Evolutionary conservation across 148 eudicot species (phyloP), one percentile per base, ranked within the genome.

Genomic region (Cornus kousa): DNA sequence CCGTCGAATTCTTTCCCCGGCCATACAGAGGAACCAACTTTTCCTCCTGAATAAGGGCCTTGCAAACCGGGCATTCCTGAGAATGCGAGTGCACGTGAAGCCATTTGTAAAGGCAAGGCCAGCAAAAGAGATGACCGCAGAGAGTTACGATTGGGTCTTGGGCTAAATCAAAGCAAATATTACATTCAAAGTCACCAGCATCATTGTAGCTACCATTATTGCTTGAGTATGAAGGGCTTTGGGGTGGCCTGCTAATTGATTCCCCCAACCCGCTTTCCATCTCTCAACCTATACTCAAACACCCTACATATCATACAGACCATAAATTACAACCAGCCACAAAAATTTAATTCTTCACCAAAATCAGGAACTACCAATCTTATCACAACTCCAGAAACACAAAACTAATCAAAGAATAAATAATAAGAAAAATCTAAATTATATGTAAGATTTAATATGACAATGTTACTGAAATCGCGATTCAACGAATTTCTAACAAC

Each of bases 111-210:
- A 80, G 22, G 62, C 82, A 80, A 28, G 82, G 74, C 82, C 82
- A 80, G 57, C 82, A 74, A 46, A 46, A 80, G 28, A 80, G 82
- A 40, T 80, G 78, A 55, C 82, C 82, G 19, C 82, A 80, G 17
- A 74, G 72, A n/a, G 82, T 80, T 8, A 80, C 77, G 10, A 80
- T 43, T 20, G 78, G 82, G 60, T 80, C 82, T 9, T 74, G 60
- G 46, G 72, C 78, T 9, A 68, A 55, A 9, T 80, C 82, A 9
- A 80, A 39, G 73, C 78, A 80, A 5, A 80, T 80, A 57, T 80
- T 80, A 59, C 82, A 80, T 12, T 80, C 82, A 57, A 80, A 80
- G 32, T 70, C 48, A 67, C 74, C 69, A 16, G 79, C 67, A 59
- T 35, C 65, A 16, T 57, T 17, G 64, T 57, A 8, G 17, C 64